Base-by-base conservation (phyloP, 495 filamentous ascomycete species). In the Jackrogersella multiformis region DNA sequence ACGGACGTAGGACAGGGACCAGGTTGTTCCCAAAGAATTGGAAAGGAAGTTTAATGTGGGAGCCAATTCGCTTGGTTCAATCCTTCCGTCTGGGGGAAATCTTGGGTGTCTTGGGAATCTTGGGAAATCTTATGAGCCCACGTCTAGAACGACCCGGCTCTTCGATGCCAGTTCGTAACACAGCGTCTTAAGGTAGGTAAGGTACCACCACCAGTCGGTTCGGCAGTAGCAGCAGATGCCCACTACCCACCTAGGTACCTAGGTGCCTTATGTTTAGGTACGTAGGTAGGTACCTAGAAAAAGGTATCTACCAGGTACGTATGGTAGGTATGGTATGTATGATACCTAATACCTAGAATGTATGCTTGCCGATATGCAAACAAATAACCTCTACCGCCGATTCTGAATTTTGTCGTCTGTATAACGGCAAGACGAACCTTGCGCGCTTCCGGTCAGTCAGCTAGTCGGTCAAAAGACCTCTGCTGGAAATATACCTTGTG, bases 1-100 rank as follows among this genome's bases (percentile, higher is more conserved):
- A 63, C 18, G 20, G 39, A 54, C 24, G 20, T 20, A 5, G 26
- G 66, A 54, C 60, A 68, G 54, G 69, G 67, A 68, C 42, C 42
- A 46, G 42, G 42, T 46, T 46, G 56, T 66, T 70, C 59, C 73
- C 73, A 64, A 39, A 53, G 64, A 64, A 26, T 66, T 73, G 73
- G 73, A 61, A 65, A 46, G 21, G 49, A 65, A 57, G 48, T 49
- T 30, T 59, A 60, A 59, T 63, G 66, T 64, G 48, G 54, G n/a
- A 57, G 59, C 3, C 20, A 49, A 59, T 61, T 65, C 52, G 61
- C 56, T 42, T 56, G 39, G 49, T 45, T 56, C 34, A 30, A 55
- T 56, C 60, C 39, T 1, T 18, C n/a, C n/a, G 38, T 44, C 28
- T 2, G 32, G 32, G 32, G 32, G 32, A 35, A 35, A 30, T 7